Evolutionary conservation across 2,329 filamentous ascomycete genomes (phyloP).

Genomic region (Fusarium sp.): DNA sequence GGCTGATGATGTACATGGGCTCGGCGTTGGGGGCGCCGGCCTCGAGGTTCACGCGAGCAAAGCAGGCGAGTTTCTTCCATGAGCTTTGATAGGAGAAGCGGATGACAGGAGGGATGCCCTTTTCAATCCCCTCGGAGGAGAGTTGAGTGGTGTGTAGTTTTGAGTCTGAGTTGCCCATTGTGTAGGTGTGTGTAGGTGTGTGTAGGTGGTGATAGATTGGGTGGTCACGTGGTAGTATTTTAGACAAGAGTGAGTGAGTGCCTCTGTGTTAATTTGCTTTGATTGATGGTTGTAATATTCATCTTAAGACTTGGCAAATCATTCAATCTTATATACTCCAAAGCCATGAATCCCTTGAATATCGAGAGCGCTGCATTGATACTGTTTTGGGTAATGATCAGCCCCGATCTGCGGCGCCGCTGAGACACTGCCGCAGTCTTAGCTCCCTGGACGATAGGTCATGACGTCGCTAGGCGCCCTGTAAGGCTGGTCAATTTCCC

Average conservation of each 20-base stretch:
- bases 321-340: conserved; percentile 16
- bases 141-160: conserved; percentile 24
- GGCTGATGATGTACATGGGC: conserved; percentile 30
- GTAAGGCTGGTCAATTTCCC: conserved; percentile 17
- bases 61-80: conserved; percentile 19
- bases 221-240: no score
- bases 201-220: neutral
- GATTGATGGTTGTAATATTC: neutral
- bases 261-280: neutral
- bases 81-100: conserved; percentile 32
- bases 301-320: neutral
- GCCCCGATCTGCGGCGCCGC: conserved; percentile 4
- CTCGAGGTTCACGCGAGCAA: conserved; percentile 4
- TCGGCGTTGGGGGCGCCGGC: conserved; percentile 32
- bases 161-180: conserved; percentile 40
- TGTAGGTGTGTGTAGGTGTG: neutral
- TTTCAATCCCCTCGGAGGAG: conserved; percentile 9
- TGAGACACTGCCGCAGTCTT: conserved; percentile 19
- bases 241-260: neutral
- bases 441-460: conserved; percentile 1
- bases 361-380: conserved; percentile 12
- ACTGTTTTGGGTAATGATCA: conserved; percentile 7
- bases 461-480: conserved; percentile 12
- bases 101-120: conserved; percentile 26
- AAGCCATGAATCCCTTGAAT: neutral